Conservation (phyloP, 768 basidiomycete species). For the Macrolepiota fuliginosa region DNA sequence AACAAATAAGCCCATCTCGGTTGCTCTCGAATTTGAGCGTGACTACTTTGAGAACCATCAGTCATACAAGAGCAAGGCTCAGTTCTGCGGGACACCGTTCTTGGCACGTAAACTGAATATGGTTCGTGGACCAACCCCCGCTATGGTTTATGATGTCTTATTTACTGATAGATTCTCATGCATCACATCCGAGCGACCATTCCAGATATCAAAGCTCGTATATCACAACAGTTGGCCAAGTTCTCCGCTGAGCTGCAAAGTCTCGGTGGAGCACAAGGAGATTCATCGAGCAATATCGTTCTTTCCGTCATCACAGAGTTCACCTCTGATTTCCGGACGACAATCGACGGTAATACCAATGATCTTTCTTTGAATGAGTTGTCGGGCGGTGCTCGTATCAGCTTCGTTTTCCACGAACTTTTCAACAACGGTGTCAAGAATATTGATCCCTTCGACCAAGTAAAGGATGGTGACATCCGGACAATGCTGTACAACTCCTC, state of each 20-base stretch:
- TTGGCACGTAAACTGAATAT: slow-evolving; percentile 93
- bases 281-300: slow-evolving; percentile 89
- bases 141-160: neutral
- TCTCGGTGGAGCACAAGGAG: slow-evolving; percentile 87
- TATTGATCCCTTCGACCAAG: slow-evolving; percentile 98
- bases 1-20: slow-evolving; percentile 74
- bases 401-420: slow-evolving; percentile 97
- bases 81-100: slow-evolving; percentile 97
- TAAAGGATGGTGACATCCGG: slow-evolving; percentile 97
- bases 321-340: slow-evolving; percentile 92
- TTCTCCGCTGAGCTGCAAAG: slow-evolving; percentile 79
- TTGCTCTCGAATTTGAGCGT: slow-evolving; percentile 86
- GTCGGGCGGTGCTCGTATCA: slow-evolving; percentile 98
- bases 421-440: slow-evolving; percentile 95
- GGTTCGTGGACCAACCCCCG: slow-evolving; percentile 42
- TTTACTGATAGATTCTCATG: slow-evolving; percentile 80
- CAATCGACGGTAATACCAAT: slow-evolving; percentile 96
- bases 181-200: slow-evolving; percentile 96
- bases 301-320: slow-evolving; percentile 99
- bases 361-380: slow-evolving; percentile 94
- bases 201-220: slow-evolving; percentile 98
- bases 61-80: slow-evolving; percentile 90
- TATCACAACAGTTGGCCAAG: slow-evolving; percentile 86
- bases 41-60: slow-evolving; percentile 94
- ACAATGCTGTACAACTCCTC: slow-evolving; percentile 97